Evolutionary conservation across 345 rosid species (phyloP).

Genomic region (Rubroshorea leprosula): DNA sequence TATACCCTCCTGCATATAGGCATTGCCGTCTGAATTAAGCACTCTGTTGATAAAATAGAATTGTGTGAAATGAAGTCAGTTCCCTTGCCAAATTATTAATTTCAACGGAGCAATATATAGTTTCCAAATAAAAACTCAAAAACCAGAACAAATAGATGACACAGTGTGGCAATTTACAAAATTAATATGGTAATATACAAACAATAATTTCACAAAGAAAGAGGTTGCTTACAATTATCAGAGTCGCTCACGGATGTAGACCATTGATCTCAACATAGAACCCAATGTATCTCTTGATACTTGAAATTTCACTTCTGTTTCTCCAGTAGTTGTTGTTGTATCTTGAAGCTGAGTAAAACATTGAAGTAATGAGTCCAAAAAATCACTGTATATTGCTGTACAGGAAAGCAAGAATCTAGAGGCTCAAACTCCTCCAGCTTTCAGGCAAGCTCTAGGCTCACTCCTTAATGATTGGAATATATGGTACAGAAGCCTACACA

Average conservation of each 20-base stretch:
- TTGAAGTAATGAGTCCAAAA: not conserved
- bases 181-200: not conserved
- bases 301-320: slow-evolving; percentile 61
- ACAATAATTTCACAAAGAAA: not conserved
- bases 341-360: slow-evolving; percentile 46
- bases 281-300: slow-evolving; percentile 56
- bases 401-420: not conserved
- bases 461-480: too few relatives aligned
- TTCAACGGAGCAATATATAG: too few relatives aligned
- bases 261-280: slow-evolving; percentile 63
- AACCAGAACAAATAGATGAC: too few relatives aligned
- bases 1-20: too few relatives aligned
- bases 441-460: too few relatives aligned
- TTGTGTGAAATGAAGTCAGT: too few relatives aligned
- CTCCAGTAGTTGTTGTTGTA: slow-evolving; percentile 44
- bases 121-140: too few relatives aligned
- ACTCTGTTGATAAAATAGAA: too few relatives aligned
- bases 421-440: too few relatives aligned
- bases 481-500: too few relatives aligned
- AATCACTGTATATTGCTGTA: not conserved
- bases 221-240: slow-evolving; percentile 33
- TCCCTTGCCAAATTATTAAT: too few relatives aligned
- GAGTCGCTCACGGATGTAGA: slow-evolving; percentile 50
- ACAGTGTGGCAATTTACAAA: not conserved
- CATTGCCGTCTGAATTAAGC: too few relatives aligned